Base-by-base conservation (phyloP, 306 rosid species). In the Cucurbita moschata region DNA sequence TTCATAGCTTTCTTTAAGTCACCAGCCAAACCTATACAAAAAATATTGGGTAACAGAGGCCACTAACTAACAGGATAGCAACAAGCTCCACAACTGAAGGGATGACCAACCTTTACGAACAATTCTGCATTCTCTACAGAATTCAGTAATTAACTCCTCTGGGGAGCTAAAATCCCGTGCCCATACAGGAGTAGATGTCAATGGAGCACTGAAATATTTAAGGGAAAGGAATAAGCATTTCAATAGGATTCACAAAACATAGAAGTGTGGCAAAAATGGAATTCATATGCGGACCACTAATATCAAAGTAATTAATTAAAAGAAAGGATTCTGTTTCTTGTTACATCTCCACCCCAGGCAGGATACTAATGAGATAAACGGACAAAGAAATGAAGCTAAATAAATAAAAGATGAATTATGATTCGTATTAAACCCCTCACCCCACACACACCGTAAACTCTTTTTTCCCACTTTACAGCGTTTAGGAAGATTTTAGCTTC, bases 1-100 rank as follows among this genome's bases (percentile, higher is more conserved):
- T 90, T 94, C 98, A 94, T 87, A 51, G 98, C 98, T 81, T 94
- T 94, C 88, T 90, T 94, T 83, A 94, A 78, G 86, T 94, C 98
- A 74, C 98, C 97, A 23, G 91, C 96, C 95, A 94, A 85, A 68
- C 98, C 97, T 94, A 84, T 10, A 52, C 86, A 79, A 53, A 74
- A 83, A 77, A 75, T 60, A 80, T 73, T 62, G 76, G 16, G 59
- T 51, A 50, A 35, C 43, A 51, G 60, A 51, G 35, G 46, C 26
- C 23, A 70, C 30, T 16, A 70, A 35, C 47, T 1, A 50, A 15
- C 47, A 30, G 60, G 59, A 70, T 50, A 50, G 60, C 59, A 26
- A 68, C 42, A 68, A 68, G 49, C 57, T 47, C 43, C 23, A 23
- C 59, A 15, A 40, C 51, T 18, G 23, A 52, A 70, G 60, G 59